Conservation (phyloP, 495 filamentous ascomycete species). For the Lasiosphaeria miniovina region DNA sequence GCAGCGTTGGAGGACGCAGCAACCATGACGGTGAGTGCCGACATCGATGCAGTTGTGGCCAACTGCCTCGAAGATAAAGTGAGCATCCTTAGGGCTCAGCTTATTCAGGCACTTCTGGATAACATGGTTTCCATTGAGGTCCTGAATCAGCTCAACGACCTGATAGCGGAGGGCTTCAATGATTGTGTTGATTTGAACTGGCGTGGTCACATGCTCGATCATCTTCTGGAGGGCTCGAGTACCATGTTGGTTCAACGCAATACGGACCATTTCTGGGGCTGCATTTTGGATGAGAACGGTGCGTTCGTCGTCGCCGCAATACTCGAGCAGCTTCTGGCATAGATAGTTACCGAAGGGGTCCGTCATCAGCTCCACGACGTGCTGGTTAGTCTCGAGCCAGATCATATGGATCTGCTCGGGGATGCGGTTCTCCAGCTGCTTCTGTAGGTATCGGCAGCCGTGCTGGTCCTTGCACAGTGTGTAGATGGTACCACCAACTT, state of each 20-base stretch:
- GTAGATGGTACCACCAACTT: slow-evolving; percentile 77
- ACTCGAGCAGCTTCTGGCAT: slow-evolving; percentile 94
- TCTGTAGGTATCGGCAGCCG: slow-evolving; percentile 91
- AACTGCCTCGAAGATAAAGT: slow-evolving; percentile 96
- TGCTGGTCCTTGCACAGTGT: slow-evolving; percentile 93
- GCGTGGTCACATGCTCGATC: slow-evolving; percentile 91
- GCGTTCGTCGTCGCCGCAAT: slow-evolving; percentile 87
- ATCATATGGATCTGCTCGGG: slow-evolving; percentile 85
- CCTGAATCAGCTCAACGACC: slow-evolving; percentile 91
- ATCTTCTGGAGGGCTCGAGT: slow-evolving; percentile 97
- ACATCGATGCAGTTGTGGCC: slow-evolving; percentile 81
- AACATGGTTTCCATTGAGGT: slow-evolving; percentile 96
- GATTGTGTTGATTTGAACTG: slow-evolving; percentile 73
- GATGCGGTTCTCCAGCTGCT: slow-evolving; percentile 89
- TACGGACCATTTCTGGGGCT: slow-evolving; percentile 76
- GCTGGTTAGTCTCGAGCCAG: slow-evolving; percentile 83
- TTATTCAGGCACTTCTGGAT: slow-evolving; percentile 99
- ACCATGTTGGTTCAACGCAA: slow-evolving; percentile 94
- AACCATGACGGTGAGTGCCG: slow-evolving; percentile 95
- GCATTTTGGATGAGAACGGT: slow-evolving; percentile 89
- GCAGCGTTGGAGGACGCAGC: slow-evolving; percentile 95
- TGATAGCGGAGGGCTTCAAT: slow-evolving; percentile 71
- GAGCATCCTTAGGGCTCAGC: slow-evolving; percentile 71
- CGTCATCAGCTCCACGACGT: slow-evolving; percentile 96
- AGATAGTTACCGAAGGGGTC: slow-evolving; percentile 99